Conservation (phyloP, 106 monocot genomes). For the Dactylorhiza incarnata region DNA sequence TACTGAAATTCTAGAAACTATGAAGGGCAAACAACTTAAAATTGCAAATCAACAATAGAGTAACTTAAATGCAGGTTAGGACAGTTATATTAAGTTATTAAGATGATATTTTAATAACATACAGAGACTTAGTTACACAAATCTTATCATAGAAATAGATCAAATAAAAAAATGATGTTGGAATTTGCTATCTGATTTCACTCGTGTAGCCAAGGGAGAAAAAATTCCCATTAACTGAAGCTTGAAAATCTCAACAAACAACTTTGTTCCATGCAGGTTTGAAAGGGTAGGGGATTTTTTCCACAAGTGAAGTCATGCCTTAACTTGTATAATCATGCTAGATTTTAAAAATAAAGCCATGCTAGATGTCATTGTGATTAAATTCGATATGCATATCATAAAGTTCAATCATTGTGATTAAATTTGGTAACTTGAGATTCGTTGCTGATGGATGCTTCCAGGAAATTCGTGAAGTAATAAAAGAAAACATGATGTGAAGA, state of each 20-base stretch:
- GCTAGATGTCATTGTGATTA: neutral
- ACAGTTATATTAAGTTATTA: neutral
- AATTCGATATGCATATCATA: neutral
- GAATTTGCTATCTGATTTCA: neutral
- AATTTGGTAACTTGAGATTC: neutral
- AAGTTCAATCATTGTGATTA: neutral
- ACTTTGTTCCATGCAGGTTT: neutral
- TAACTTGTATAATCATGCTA: neutral
- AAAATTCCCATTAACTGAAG: neutral
- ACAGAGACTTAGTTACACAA: neutral
- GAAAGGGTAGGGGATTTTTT: neutral
- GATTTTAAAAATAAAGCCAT: neutral
- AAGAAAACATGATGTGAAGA: neutral
- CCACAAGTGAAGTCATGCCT: neutral
- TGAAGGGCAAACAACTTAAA: neutral
- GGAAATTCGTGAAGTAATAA: neutral
- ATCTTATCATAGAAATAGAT: neutral
- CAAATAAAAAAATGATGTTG: neutral
- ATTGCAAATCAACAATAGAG: neutral
- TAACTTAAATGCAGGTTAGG: neutral
- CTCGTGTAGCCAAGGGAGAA: neutral
- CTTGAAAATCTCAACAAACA: neutral
- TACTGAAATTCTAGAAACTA: slow-evolving; percentile 1
- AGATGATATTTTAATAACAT: neutral
- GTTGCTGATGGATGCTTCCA: neutral